Evolutionary conservation across 1,284 basidiomycete genomes (phyloP).

Genomic region (Exobasidium cylindrosporum): DNA sequence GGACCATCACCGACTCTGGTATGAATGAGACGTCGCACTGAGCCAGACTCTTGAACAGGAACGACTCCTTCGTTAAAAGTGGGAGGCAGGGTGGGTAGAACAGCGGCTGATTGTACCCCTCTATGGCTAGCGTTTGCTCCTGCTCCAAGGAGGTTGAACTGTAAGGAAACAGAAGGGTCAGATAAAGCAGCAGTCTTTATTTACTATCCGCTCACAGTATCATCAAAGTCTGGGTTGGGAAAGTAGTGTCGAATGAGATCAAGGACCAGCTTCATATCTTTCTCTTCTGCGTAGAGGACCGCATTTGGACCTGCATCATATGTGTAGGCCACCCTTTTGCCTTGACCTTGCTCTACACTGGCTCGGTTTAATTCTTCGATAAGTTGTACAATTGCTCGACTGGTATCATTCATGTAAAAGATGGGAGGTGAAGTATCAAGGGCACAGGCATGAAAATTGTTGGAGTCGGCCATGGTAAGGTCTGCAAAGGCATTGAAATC

Average conservation of each 20-base stretch:
- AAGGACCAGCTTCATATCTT: slow-evolving; percentile 37
- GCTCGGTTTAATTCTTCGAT: slow-evolving; percentile 93
- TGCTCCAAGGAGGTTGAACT: slow-evolving; percentile 45
- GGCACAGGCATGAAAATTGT: slow-evolving; percentile 86
- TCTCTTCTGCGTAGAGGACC: slow-evolving; percentile 83
- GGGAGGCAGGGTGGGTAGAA: slow-evolving; percentile 36
- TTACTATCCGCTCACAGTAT: slow-evolving; percentile 36
- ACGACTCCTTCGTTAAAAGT: slow-evolving; percentile 47
- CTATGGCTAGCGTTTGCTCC: slow-evolving; percentile 46
- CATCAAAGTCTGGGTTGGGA: slow-evolving; percentile 53
- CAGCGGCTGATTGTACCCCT: slow-evolving; percentile 29
- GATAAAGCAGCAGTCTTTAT: background rate
- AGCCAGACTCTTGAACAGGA: slow-evolving; percentile 47
- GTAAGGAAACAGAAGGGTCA: slow-evolving; percentile 1
- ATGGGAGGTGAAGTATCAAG: slow-evolving; percentile 96
- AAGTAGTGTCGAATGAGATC: slow-evolving; percentile 51
- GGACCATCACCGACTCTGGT: slow-evolving; percentile 54
- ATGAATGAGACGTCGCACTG: slow-evolving; percentile 52
- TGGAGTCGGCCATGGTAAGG: slow-evolving; percentile 95
- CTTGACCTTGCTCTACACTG: slow-evolving; percentile 52
- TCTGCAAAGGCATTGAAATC: slow-evolving; percentile 87
- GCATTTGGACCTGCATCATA: slow-evolving; percentile 98
- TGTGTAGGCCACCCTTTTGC: slow-evolving; percentile 70
- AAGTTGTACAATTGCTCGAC: slow-evolving; percentile 57
- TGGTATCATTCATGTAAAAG: slow-evolving; percentile 99